These are phyloP conservation scores for Jimgerdemannia flammicorona DNA, from an alignment of 192 early-diverging fungal genomes.

Conservation along the genomic window DNA sequence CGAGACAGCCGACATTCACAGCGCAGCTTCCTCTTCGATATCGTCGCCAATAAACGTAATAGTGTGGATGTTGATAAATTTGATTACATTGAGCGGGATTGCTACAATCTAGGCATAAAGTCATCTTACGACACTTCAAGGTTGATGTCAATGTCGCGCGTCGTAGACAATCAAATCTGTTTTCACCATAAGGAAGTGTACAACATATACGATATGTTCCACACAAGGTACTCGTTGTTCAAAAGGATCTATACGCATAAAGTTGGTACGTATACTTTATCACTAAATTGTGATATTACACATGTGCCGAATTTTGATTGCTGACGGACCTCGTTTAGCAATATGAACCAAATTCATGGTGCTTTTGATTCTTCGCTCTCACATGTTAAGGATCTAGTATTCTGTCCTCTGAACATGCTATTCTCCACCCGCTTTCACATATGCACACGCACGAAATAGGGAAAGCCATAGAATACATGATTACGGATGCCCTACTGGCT, in stretches of 20 bases:
- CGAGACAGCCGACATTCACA: slow-evolving; percentile 2
- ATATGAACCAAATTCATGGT: no score
- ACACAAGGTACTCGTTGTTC: slow-evolving; percentile 75
- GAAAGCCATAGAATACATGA: slow-evolving; percentile 85
- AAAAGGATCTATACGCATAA: slow-evolving; percentile 88
- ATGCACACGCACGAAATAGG: slow-evolving; percentile 1
- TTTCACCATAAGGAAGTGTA: slow-evolving; percentile 88
- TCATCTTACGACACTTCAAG: slow-evolving; percentile 48
- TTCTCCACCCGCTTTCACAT: no score
- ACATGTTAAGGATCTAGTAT: no score
- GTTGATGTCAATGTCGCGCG: slow-evolving; percentile 76
- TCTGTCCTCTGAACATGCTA: no score
- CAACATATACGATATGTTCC: slow-evolving; percentile 85
- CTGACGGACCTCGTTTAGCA: no score
- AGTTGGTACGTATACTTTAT: slow-evolving; percentile 49
- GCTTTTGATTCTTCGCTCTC: no score
- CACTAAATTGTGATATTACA: no score
- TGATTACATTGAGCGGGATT: slow-evolving; percentile 74
- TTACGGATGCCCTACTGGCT: slow-evolving; percentile 79
- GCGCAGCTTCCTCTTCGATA: slow-evolving; percentile 86
- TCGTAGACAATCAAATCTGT: slow-evolving; percentile 87
- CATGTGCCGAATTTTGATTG: no score
- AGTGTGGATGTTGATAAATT: slow-evolving; percentile 96
- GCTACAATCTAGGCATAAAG: slow-evolving; percentile 72
- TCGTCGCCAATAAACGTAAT: slow-evolving; percentile 94